Conservation (phyloP, 768 basidiomycete genomes). For the Cystobasidium onofrii region DNA sequence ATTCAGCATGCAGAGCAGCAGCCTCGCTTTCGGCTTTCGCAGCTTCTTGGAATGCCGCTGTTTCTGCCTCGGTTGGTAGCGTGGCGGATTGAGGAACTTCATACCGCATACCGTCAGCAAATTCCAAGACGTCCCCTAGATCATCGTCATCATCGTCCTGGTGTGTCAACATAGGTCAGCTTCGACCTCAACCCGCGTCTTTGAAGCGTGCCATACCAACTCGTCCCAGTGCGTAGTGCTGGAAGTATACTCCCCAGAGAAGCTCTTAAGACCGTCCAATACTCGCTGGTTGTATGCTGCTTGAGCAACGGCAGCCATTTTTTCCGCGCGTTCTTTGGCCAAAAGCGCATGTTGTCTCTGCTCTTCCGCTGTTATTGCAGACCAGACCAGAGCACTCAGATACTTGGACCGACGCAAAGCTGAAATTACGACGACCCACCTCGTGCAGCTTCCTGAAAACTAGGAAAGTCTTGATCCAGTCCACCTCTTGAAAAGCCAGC, state of each 20-base stretch:
- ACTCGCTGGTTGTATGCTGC: constrained; percentile 58
- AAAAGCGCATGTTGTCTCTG: constrained; percentile 26
- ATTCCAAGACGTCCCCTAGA: constrained; percentile 82
- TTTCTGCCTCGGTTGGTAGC: constrained; percentile 42
- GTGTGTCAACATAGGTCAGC: too few species aligned
- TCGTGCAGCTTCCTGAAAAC: constrained; percentile 87
- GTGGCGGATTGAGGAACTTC: constrained; percentile 54
- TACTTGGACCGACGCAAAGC: too few species aligned
- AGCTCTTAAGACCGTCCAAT: constrained; percentile 80
- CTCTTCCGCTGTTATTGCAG: constrained; percentile 36
- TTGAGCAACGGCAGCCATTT: constrained; percentile 53
- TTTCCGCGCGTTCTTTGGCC: constrained; percentile 40
- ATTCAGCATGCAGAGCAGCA: not conserved
- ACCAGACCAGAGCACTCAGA: not conserved
- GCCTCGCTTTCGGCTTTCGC: constrained; percentile 4
- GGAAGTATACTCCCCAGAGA: constrained; percentile 84
- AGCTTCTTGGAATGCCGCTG: constrained; percentile 23
- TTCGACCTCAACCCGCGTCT: too few species aligned
- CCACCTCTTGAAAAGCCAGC: constrained; percentile 36
- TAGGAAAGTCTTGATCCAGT: constrained; percentile 67
- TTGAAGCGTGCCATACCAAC: too few species aligned
- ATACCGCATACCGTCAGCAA: constrained; percentile 88
- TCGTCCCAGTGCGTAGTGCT: constrained; percentile 98
- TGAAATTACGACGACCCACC: too few species aligned
- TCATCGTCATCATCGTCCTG: constrained; percentile 65